Evolutionary conservation across 164 flowering plant species (phyloP), one percentile per base, ranked within the genome.

Genomic region (Nelumbo lutea): DNA sequence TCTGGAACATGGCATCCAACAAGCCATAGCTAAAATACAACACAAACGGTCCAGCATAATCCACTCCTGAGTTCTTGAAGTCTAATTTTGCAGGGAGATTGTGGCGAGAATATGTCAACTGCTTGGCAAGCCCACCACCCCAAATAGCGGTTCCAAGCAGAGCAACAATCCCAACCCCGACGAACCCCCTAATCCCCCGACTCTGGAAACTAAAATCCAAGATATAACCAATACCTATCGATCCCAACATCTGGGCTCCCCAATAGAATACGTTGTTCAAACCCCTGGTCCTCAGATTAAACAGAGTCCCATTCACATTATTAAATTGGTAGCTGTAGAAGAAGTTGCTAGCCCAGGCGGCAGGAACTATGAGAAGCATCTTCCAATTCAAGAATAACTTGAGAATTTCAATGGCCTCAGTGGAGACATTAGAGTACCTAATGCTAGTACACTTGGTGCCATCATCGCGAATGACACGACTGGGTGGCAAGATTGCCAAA

Each of bases 171-270:
- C 77, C 76, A 63, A 95, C 82, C 10, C 97, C 98, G 6, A 81
- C 65, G 51, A 85, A 82, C 0, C 97, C 97, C 71, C 98, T 87
- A 66, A 5, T 79, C 69, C 87, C 81, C 71, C 97, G 64, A 48
- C 96, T 95, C 83, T 76, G 38, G 50, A 86, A 92, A 60, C 93
- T 90, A 79, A 82, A 90, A 77, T 96, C 97, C 83, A 90, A 67
- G 1, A 90, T 42, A 42, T 83, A 84, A 1, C 97, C 99, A 52
- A 96, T 85, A 57, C 78, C 85, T 55, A 84, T 64, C 3, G 98
- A 96, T 0, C 97, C 99, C 71, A 89, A 2, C 96, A 96, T 96
- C 83, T 96, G 96, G 0, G 99, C 98, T 1, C 95, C 98, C 99
- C 98, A 96, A 44, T 93, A 93, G 70, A 90, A 90, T 15, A 93